Evolutionary conservation across 768 basidiomycete species (phyloP).

Genomic region (Cystobasidium onofrii): DNA sequence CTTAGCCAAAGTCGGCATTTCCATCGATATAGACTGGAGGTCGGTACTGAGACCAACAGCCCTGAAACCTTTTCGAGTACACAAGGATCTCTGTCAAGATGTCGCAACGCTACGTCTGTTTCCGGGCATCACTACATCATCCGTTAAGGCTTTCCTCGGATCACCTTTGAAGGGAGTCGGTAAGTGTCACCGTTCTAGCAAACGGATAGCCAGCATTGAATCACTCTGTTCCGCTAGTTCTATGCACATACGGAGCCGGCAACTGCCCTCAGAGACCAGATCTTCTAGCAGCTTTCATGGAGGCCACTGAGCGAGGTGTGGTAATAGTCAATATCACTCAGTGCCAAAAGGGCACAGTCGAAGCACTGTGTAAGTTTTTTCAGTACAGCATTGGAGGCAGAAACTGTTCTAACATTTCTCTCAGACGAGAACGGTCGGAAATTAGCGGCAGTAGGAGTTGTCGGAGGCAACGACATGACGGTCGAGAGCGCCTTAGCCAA

Average conservation of each 20-base stretch:
- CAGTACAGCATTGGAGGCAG: conserved; percentile 40
- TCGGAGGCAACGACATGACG: not conserved
- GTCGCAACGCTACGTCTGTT: conserved; percentile 78
- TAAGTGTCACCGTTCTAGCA: too few relatives aligned
- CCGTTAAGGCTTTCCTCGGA: conserved; percentile 65
- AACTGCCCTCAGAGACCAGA: conserved; percentile 80
- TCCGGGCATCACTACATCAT: conserved; percentile 70
- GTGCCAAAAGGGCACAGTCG: conserved; percentile 76
- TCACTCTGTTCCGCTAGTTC: conserved; percentile 47
- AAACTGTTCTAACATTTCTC: not conserved
- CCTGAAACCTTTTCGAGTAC: conserved; percentile 66
- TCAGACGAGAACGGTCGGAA: conserved; percentile 53
- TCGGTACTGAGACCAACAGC: conserved; percentile 75
- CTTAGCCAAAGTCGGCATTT: conserved; percentile 64
- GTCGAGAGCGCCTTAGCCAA: conserved; percentile 64
- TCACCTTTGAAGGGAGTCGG: conserved; percentile 52
- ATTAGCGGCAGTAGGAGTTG: conserved; percentile 81
- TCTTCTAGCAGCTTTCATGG: conserved; percentile 64
- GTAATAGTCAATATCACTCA: conserved; percentile 83
- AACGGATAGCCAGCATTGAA: too few relatives aligned
- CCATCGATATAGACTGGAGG: conserved; percentile 78
- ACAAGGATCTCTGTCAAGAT: conserved; percentile 77
- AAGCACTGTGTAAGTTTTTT: conserved; percentile 69
- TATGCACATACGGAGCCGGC: conserved; percentile 87
- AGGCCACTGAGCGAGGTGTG: conserved; percentile 72